These are phyloP conservation scores for Stachybotrys elegans DNA, from an alignment of 2,329 filamentous ascomycete species.

Conservation along the genomic window DNA sequence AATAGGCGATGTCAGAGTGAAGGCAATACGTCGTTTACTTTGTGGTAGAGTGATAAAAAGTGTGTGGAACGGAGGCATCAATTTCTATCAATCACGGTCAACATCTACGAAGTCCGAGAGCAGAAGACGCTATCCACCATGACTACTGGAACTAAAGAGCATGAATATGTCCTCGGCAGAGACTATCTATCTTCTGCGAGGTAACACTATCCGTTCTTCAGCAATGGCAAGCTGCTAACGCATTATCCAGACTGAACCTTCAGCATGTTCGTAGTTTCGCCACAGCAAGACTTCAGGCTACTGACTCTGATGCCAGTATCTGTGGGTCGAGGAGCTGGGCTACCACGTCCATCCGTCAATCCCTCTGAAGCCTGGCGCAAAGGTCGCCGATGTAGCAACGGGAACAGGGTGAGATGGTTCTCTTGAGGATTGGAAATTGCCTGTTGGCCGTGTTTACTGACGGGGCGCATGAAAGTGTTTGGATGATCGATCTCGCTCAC, in stretches of 20 bases:
- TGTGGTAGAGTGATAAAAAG: background rate
- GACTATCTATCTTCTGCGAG: slow-evolving; percentile 1
- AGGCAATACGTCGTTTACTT: background rate
- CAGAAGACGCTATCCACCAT: background rate
- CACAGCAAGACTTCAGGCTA: background rate
- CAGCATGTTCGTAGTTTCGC: background rate
- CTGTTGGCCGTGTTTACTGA: no score
- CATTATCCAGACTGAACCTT: background rate
- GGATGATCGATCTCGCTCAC: background rate
- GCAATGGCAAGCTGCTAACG: background rate
- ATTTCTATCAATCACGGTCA: background rate
- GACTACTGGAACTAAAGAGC: no score
- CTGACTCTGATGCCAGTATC: background rate
- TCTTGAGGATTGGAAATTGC: background rate
- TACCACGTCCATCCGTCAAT: background rate
- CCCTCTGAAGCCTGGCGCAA: background rate
- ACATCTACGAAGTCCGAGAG: background rate
- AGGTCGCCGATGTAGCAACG: background rate
- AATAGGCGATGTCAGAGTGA: background rate
- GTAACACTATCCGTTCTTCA: background rate
- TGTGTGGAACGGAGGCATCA: background rate
- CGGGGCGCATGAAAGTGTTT: no score
- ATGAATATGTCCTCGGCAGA: background rate
- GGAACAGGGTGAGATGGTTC: background rate
- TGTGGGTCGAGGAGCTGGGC: background rate